Evolutionary conservation across 2,329 filamentous ascomycete genomes (phyloP).

Genomic region (Botrytis fragariae): DNA sequence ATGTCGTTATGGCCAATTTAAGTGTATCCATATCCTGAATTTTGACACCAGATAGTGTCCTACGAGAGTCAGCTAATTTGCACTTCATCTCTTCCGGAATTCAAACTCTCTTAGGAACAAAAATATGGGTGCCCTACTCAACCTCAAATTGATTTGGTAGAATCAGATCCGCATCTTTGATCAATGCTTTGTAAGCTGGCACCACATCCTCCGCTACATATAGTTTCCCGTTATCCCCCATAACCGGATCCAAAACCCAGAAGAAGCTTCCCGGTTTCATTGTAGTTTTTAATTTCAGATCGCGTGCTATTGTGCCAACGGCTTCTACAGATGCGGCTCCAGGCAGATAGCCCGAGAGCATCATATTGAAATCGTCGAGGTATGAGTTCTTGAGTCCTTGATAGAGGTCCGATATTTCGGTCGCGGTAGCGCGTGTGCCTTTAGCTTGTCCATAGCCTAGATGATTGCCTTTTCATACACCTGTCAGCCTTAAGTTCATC

Average conservation of each 20-base stretch:
- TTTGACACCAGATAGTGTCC: conserved; percentile 78
- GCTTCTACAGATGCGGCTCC: conserved; percentile 80
- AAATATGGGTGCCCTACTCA: conserved; percentile 59
- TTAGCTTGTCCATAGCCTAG: conserved; percentile 88
- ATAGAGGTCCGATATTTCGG: conserved; percentile 82
- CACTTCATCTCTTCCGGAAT: background rate
- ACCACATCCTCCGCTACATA: conserved; percentile 93
- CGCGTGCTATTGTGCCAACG: conserved; percentile 78
- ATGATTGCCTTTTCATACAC: conserved; percentile 71
- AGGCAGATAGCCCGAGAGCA: conserved; percentile 93
- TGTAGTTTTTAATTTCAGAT: conserved; percentile 66
- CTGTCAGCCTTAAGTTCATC: conserved; percentile 14
- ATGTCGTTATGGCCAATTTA: conserved; percentile 67
- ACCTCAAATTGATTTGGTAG: conserved; percentile 97
- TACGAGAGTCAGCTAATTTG: conserved; percentile 40
- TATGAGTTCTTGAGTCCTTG: conserved; percentile 78
- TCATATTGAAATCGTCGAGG: conserved; percentile 86
- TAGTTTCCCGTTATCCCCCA: conserved; percentile 91
- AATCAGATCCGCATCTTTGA: conserved; percentile 83
- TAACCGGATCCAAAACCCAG: conserved; percentile 96
- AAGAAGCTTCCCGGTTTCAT: conserved; percentile 76
- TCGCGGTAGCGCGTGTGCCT: conserved; percentile 75
- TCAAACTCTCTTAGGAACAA: background rate
- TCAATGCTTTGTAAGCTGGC: conserved; percentile 78
- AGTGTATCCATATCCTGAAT: conserved; percentile 75